Evolutionary conservation across 139 green algal species (phyloP), one percentile per base, ranked within the genome.

Genomic region (Chlorella sp.): DNA sequence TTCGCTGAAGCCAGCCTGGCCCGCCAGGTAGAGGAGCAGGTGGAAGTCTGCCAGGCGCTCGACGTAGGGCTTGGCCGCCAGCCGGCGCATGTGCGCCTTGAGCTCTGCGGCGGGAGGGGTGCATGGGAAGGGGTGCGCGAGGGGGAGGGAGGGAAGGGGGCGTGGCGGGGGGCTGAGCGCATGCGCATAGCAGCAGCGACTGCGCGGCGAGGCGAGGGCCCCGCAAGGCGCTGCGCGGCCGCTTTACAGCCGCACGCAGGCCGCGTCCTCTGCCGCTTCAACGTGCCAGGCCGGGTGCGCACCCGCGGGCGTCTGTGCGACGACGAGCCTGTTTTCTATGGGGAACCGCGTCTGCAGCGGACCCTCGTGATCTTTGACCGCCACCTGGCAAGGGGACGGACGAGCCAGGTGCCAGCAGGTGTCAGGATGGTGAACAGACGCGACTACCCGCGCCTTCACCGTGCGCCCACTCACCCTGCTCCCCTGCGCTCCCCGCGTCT

Each of bases 321-420:
- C 84, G 40, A 91, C 76, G 41, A 99, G 85, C 29, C 96, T 76
- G 86, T 99, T 99, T 67, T 99, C 96, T 11, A 98, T 85, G 12
- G 95, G 87, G 84, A 98, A 99, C 36, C 27, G 63, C 17, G 81
- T 87, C 7, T 17, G 50, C 27, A 98, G 71, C 2, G 83, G 80
- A 0, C 94, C 93, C 65, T 94, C 86, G 69, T 99, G 96, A 77
- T 98, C 90, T 36, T 89, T 81, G 73, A 99, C 98, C 38, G 89
- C 87, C 38, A 98, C 86, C 1, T 95, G n/a, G n/a, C n/a, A n/a
- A n/a, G n/a, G n/a, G n/a, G n/a, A n/a, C n/a, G n/a, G n/a, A n/a
- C n/a, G n/a, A n/a, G n/a, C n/a, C n/a, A n/a, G n/a, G n/a, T n/a
- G n/a, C n/a, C n/a, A n/a, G n/a, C n/a, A n/a, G n/a, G n/a, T n/a